Conservation (phyloP, 768 basidiomycete genomes). For the Serpula lacrymans region DNA sequence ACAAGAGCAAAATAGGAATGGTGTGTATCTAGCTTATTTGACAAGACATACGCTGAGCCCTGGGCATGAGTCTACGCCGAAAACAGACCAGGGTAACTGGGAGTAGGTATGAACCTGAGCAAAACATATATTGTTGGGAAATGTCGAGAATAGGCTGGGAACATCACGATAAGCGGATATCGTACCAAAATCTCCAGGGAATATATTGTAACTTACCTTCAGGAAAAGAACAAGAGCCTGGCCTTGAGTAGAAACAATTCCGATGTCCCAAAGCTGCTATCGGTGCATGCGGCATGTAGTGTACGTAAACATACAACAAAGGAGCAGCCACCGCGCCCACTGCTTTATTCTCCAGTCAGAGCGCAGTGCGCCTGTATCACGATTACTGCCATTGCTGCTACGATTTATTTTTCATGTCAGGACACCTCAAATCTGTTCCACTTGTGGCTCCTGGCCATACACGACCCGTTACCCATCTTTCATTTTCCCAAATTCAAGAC, state of each 20-base stretch:
- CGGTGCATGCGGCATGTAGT: background rate
- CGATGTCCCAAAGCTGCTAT: background rate
- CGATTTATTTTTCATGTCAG: constrained; percentile 41
- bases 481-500: constrained; percentile 82
- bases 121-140: too few relatives aligned
- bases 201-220: too few relatives aligned
- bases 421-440: constrained; percentile 64
- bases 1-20: too few relatives aligned
- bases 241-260: background rate
- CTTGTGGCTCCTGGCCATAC: constrained; percentile 86
- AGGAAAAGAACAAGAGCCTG: too few relatives aligned
- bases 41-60: too few relatives aligned
- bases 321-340: background rate
- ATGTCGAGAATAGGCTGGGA: background rate
- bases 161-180: too few relatives aligned
- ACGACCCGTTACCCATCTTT: constrained; percentile 88
- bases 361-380: constrained; percentile 47
- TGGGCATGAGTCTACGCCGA: too few relatives aligned
- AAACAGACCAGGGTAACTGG: too few relatives aligned
- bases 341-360: constrained; percentile 23
- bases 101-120: too few relatives aligned
- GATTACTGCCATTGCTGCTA: constrained; percentile 5
- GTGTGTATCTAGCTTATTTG: too few relatives aligned
- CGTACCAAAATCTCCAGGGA: too few relatives aligned
- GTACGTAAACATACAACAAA: too few relatives aligned